These are phyloP conservation scores for Candida tibetensis DNA, from an alignment of 805 yeast genomes.

Conservation along the genomic window DNA sequence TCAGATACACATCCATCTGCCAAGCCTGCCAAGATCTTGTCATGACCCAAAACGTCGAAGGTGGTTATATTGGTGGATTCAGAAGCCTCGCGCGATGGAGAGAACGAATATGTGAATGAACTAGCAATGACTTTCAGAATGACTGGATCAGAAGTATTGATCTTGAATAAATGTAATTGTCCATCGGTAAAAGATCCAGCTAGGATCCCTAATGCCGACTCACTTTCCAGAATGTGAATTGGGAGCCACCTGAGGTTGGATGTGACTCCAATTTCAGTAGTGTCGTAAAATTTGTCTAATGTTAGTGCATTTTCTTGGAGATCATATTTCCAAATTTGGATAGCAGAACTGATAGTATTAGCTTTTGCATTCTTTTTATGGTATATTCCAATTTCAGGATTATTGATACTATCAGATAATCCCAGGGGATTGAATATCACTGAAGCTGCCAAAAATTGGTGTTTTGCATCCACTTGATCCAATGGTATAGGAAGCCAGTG, in stretches of 20 bases:
- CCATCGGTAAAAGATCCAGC: constrained; percentile 61
- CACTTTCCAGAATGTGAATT: constrained; percentile 23
- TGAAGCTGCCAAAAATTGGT: constrained; percentile 51
- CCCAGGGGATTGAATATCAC: constrained; percentile 35
- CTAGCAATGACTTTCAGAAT: constrained; percentile 16
- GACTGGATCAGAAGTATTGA: constrained; percentile 24
- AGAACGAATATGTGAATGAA: constrained; percentile 23
- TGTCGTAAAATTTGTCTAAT: constrained; percentile 27
- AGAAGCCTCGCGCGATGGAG: constrained; percentile 9
- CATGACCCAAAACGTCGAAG: constrained; percentile 45
- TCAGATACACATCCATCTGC: constrained; percentile 60
- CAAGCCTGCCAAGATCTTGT: constrained; percentile 53
- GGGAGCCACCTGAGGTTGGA: constrained; percentile 42
- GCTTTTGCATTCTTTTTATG: constrained; percentile 10
- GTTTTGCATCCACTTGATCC: constrained; percentile 6
- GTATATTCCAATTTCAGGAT: constrained; percentile 32
- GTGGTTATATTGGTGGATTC: constrained; percentile 34
- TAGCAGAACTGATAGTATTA: constrained; percentile 29
- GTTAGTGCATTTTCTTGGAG: constrained; percentile 21
- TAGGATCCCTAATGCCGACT: constrained; percentile 38
- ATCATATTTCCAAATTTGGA: constrained; percentile 46
- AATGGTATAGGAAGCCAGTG: constrained; percentile 46
- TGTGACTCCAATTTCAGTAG: constrained; percentile 45
- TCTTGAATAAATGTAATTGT: constrained; percentile 44
- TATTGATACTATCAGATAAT: constrained; percentile 17